Base-by-base conservation (phyloP, 2,329 filamentous ascomycete species). In the Colletotrichum coccodes region DNA sequence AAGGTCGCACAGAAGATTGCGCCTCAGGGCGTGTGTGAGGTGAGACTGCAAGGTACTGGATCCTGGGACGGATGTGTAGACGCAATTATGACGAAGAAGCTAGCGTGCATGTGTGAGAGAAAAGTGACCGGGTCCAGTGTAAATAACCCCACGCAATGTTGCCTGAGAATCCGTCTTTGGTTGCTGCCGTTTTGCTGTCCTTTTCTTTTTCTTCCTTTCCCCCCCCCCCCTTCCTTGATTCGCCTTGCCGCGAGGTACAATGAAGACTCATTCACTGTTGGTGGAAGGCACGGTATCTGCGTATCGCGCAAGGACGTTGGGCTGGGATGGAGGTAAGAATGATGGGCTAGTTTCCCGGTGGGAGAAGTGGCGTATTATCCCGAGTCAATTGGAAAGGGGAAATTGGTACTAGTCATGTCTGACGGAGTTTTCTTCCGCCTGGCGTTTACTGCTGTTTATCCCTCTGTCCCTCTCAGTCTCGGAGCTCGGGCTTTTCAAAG, bases 401-500 rank as follows among this genome's bases (percentile, higher is more conserved):
- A 50, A 49, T 11, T 32, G 14, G 21, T 16, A 47, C 40, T 26
- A 40, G 46, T 46, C 16, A 18, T 64, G 54, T 47, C 60, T 64
- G 14, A 32, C 61, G 65, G 65, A 64, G 47, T 14, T 16, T 47
- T 60, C 7, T 47, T 65, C 47, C 50, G 52, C 26, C 32, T 30
- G 32, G 18, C 34, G 23, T 36, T 50, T 47, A n/a, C n/a, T n/a
- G 6, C 56, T n/a, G 18, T 34, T 32, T 34, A n/a, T 23, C 14
- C 16, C 38, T 42, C 28, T 34, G 28, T 60, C n/a, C 21, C 11
- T n/a, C 14, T 36, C n/a, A n/a, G n/a, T 21, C 50, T 61, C 63
- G 67, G 67, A 12, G 40, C 57, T 58, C 67, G 63, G 63, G 46
- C 63, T 47, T 47, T 44, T 67, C 36, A 11, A 23, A 23, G 40